Evolutionary conservation across 257 asterid species (phyloP), one percentile per base, ranked within the genome.

Genomic region (Primulina eburnea): DNA sequence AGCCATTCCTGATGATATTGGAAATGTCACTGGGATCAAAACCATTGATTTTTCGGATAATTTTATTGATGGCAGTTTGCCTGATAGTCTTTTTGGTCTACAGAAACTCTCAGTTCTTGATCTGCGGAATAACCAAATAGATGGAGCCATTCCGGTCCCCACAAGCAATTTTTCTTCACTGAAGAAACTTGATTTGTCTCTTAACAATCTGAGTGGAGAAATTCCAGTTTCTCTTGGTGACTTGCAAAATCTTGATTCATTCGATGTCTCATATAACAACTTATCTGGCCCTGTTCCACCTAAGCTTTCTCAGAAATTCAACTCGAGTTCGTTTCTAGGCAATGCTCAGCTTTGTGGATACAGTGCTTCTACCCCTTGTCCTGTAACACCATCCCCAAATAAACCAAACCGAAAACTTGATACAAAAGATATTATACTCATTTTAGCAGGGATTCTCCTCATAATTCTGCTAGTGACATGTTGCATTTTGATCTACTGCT

Each of bases 331-430:
- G 3, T 94, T 94, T 71, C 59, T 64, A 30, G 99, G 97, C 53
- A 94, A 94, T 77, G 80, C 81, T 40, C 75, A 80, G 73, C 88
- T 94, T 0, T 94, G 99, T 65, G 99, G 99, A 2, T 91, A 81
- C 70, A 80, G 80, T 75, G 66, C 60, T 59, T 79, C 93, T 14
- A 77, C 79, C 50, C 78, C 78, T 0, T 93, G 98, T 68, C 84
- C 84, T 6, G 67, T 63, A 11, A 69, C 83, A 16, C 70, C 75
- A 5, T 26, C 80, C 8, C 75, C 68, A 0, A 32, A 37, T 57
- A 79, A 65, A 21, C 78, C 69, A n/a, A 72, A 56, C 37, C 89
- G 80, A 3, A 90, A 77, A 61, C 75, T 85, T 7, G 83, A 92
- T 58, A 81, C 76, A 2, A 94, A 91, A 38, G 97, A 94, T 77